Evolutionary conservation across 2,329 filamentous ascomycete species (phyloP).

Genomic region (Xylariaceae sp.): DNA sequence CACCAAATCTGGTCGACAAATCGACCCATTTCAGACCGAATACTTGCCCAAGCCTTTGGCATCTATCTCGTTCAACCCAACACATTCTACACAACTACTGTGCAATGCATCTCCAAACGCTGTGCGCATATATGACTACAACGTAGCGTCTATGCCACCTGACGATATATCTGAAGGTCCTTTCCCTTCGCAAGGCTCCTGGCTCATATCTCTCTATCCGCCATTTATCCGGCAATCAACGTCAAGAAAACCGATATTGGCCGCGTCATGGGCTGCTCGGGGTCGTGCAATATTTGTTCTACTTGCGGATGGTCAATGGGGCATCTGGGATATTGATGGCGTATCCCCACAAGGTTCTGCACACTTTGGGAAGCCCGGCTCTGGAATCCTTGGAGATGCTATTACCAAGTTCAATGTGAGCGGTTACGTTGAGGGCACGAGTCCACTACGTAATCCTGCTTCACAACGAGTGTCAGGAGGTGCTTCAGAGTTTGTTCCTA

Average conservation of each 20-base stretch:
- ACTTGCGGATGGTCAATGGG: conserved; percentile 70
- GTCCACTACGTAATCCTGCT: conserved; percentile 56
- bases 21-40: conserved; percentile 66
- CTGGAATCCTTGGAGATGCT: conserved; percentile 63
- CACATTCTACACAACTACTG: conserved; percentile 63
- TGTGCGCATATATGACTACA: conserved; percentile 68
- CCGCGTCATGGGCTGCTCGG: conserved; percentile 66
- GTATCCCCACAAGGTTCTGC: conserved; percentile 55
- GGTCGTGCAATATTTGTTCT: conserved; percentile 66
- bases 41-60: conserved; percentile 62
- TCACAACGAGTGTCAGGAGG: conserved; percentile 46
- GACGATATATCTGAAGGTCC: conserved; percentile 59
- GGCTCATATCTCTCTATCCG: conserved; percentile 68
- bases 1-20: conserved; percentile 42
- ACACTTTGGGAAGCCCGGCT: conserved; percentile 57
- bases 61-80: conserved; percentile 67
- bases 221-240: conserved; percentile 58
- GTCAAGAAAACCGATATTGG: conserved; percentile 65
- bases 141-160: conserved; percentile 56
- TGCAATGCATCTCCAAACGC: conserved; percentile 62
- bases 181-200: conserved; percentile 66
- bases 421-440: conserved; percentile 67
- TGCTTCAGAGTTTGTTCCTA: conserved; percentile 63
- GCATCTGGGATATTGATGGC: conserved; percentile 71
- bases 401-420: conserved; percentile 63